A percentile compares a stretch with the other conserved stretches of the same genome.
These are phyloP conservation scores for Phytophthora brassicae DNA, from an alignment of 352 stramenopile species.

Conservation along the genomic window DNA sequence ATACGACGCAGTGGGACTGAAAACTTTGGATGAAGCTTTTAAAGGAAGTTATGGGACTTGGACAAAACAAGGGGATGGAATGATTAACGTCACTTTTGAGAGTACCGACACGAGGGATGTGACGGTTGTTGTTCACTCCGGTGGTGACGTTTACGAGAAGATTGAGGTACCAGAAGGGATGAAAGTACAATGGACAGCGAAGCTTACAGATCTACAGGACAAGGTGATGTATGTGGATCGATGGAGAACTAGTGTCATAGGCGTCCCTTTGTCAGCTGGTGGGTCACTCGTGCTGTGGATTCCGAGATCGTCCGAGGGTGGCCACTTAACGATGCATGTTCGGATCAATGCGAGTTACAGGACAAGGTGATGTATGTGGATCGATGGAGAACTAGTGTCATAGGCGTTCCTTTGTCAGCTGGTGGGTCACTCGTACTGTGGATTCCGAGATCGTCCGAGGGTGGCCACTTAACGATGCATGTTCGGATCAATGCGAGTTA, in stretches of 20 bases:
- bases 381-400: constrained; percentile 40
- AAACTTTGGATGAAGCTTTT: constrained; percentile 34
- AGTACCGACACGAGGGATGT: constrained; percentile 30
- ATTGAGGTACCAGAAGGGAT: constrained; percentile 16
- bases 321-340: constrained; percentile 41
- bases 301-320: constrained; percentile 28
- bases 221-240: constrained; percentile 60
- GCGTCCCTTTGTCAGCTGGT: constrained; percentile 28
- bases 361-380: constrained; percentile 60
- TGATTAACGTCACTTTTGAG: constrained; percentile 29
- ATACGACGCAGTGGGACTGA: constrained; percentile 32
- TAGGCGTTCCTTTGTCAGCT: constrained; percentile 31
- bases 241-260: constrained; percentile 38
- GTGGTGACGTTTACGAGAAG: constrained; percentile 18
- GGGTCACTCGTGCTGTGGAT: constrained; percentile 48
- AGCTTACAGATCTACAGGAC: constrained; percentile 26
- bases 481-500: constrained; percentile 51
- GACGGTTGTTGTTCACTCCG: constrained; percentile 34
- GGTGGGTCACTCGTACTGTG: constrained; percentile 42
- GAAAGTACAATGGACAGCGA: constrained; percentile 21
- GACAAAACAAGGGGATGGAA: constrained; percentile 35
- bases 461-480: constrained; percentile 42
- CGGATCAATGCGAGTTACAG: constrained; percentile 50
- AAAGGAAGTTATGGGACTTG: constrained; percentile 37
- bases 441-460: constrained; percentile 34